A percentile compares a stretch with the other conserved stretches of the same genome.
phyloP scores from a whole-genome alignment of 345 rosid genomes.

The Moricandia moricandioides region DNA sequence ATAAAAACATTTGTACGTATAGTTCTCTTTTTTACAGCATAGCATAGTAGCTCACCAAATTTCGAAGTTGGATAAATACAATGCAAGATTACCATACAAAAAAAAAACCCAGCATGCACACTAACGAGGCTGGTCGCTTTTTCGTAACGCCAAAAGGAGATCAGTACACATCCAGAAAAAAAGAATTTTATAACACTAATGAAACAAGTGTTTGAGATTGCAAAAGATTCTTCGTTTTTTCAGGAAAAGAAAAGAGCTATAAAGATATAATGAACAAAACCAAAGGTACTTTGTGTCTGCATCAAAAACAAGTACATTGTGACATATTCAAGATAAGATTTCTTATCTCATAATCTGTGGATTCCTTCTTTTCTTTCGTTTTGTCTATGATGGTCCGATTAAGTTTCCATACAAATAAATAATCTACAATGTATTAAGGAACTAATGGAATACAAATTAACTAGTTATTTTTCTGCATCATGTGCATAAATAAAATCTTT shows the following conservation, averaged over 20 bases:
- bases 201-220: conserved; percentile 31
- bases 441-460: no score
- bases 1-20: not conserved
- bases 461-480: no score
- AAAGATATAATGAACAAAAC: conserved; percentile 14
- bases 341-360: conserved; percentile 31
- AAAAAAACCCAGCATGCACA: not conserved
- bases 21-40: not conserved
- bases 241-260: not conserved
- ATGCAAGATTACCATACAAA: not conserved
- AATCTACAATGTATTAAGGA: no score
- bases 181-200: not conserved
- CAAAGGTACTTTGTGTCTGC: conserved; percentile 28
- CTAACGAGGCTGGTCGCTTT: conserved; percentile 6
- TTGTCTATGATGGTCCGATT: conserved; percentile 3
- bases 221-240: conserved; percentile 27
- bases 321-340: conserved; percentile 34
- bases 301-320: conserved; percentile 31
- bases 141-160: not conserved
- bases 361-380: not conserved
- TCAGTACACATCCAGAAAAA: not conserved
- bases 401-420: not conserved
- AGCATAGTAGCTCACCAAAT: conserved; percentile 3
- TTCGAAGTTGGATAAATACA: conserved; percentile 6
- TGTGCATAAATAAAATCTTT: no score